Conservation (phyloP, 164 flowering plant species). For the Vitis labrusca region DNA sequence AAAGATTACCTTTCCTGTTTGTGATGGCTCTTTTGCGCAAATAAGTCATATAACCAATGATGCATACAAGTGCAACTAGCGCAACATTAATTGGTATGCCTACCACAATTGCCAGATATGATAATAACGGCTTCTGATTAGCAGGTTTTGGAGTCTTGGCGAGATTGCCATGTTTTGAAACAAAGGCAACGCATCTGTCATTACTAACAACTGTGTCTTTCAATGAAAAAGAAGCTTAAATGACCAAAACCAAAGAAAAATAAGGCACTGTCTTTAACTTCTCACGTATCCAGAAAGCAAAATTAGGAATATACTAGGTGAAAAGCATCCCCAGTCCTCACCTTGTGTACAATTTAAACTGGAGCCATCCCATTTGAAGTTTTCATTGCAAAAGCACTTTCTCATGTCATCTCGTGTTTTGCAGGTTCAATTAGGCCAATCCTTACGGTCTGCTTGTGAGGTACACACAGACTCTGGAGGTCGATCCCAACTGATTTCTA, state of each 20-base stretch:
- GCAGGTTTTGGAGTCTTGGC: too few species aligned
- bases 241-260: neutral
- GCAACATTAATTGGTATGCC: too few species aligned
- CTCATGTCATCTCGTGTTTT: neutral
- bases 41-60: too few species aligned
- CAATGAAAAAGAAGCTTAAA: too few species aligned
- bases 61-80: too few species aligned
- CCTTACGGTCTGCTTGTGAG: constrained; percentile 2
- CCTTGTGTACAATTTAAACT: constrained; percentile 3
- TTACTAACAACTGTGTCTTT: too few species aligned
- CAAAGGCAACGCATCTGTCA: too few species aligned
- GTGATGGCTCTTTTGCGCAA: too few species aligned
- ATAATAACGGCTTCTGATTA: too few species aligned
- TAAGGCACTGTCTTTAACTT: neutral
- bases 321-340: constrained; percentile 2
- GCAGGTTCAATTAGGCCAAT: constrained; percentile 14
- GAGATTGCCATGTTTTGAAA: neutral
- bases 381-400: constrained; percentile 13
- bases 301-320: neutral
- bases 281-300: neutral
- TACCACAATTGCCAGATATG: too few species aligned
- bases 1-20: too few species aligned
- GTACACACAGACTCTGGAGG: constrained; percentile 13
- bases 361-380: constrained; percentile 7
- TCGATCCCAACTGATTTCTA: constrained; percentile 16